A percentile compares a stretch with the other conserved stretches of the same genome.
Evolutionary conservation across 2,329 filamentous ascomycete species (phyloP).

Genomic region (Spiromastix sp.): DNA sequence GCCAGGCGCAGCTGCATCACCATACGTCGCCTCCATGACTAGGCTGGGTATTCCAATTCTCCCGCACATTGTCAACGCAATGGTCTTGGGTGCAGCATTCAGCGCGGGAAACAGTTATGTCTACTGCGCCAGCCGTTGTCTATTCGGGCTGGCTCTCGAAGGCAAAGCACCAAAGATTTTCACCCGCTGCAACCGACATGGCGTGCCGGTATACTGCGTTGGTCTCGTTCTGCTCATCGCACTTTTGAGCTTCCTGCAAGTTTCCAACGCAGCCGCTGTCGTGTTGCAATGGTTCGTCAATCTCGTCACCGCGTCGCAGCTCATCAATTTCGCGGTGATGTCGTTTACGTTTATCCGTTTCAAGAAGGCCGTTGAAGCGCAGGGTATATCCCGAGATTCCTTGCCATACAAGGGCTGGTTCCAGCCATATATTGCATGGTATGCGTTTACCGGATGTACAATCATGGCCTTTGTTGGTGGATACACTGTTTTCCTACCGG

Average conservation of each 20-base stretch:
- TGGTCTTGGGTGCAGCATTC: conserved; percentile 58
- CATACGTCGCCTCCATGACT: conserved; percentile 60
- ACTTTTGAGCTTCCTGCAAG: conserved; percentile 62
- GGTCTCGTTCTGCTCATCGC: conserved; percentile 54
- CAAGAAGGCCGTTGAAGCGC: conserved; percentile 30
- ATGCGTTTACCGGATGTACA: conserved; percentile 50
- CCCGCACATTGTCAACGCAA: conserved; percentile 62
- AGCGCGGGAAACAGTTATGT: conserved; percentile 59
- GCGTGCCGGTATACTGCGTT: conserved; percentile 68
- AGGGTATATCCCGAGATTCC: conserved; percentile 25
- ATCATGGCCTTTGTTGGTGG: conserved; percentile 71
- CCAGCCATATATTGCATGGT: conserved; percentile 50
- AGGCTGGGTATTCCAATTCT: conserved; percentile 52
- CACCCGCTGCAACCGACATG: conserved; percentile 49
- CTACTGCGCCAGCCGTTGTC: conserved; percentile 58
- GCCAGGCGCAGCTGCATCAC: conserved; percentile 60
- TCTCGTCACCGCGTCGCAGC: conserved; percentile 32
- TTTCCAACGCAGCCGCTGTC: conserved; percentile 53
- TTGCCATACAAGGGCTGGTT: conserved; percentile 34
- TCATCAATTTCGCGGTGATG: conserved; percentile 38
- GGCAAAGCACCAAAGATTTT: conserved; percentile 60
- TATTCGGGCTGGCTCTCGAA: conserved; percentile 59
- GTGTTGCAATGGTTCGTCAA: conserved; percentile 50
- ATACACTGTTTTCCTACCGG: conserved; percentile 55
- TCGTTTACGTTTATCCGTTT: conserved; percentile 39